Evolutionary conservation across 2,329 filamentous ascomycete genomes (phyloP).

Genomic region (Aspergillus uvarum): DNA sequence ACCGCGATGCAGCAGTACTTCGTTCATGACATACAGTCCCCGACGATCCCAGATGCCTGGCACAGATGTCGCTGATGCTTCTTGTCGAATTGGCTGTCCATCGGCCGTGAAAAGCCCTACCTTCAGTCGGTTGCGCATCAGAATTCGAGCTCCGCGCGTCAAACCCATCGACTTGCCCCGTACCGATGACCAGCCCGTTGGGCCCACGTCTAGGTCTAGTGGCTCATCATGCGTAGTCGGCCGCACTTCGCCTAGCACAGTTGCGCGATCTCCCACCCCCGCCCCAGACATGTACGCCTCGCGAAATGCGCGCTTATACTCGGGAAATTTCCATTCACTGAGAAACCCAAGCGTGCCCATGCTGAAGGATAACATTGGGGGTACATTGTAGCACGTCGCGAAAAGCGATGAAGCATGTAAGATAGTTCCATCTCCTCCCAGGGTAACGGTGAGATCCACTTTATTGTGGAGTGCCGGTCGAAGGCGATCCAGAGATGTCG

Average conservation of each 20-base stretch:
- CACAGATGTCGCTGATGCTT: constrained; percentile 44
- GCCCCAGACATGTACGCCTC: constrained; percentile 86
- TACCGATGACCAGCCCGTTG: constrained; percentile 67
- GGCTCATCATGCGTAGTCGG: constrained; percentile 26
- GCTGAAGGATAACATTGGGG: constrained; percentile 89
- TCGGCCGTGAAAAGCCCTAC: constrained; percentile 77
- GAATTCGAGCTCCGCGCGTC: constrained; percentile 71
- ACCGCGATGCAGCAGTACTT: constrained; percentile 89
- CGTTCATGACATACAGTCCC: constrained; percentile 78
- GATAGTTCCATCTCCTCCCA: constrained; percentile 92
- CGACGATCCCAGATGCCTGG: constrained; percentile 34
- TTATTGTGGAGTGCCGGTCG: constrained; percentile 66
- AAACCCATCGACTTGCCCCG: constrained; percentile 79
- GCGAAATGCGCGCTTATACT: constrained; percentile 87
- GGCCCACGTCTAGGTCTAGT: constrained; percentile 30
- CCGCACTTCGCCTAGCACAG: constrained; percentile 46
- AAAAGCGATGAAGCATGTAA: constrained; percentile 83
- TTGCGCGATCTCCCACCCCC: constrained; percentile 48
- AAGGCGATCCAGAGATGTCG: constrained; percentile 36
- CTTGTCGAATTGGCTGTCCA: constrained; percentile 52
- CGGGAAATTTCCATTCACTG: constrained; percentile 92
- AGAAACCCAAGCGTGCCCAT: constrained; percentile 96
- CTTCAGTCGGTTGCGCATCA: constrained; percentile 82
- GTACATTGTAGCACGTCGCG: constrained; percentile 75
- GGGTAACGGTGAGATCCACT: constrained; percentile 83